Conservation (phyloP, 2,329 filamentous ascomycete genomes). For the Apiospora malaysiana region DNA sequence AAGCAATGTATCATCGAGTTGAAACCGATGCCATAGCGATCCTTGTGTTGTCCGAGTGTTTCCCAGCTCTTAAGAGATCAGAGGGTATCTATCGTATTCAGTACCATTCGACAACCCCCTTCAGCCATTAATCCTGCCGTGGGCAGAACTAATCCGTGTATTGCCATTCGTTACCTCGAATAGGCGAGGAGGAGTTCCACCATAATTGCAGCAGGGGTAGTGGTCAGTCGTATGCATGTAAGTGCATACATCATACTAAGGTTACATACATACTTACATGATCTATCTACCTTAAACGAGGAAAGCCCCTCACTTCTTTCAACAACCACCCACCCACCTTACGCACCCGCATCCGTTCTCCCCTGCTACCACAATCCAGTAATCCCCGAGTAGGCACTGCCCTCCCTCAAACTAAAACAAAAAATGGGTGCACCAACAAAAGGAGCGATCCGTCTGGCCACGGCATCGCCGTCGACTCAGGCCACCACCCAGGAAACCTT, state of each 20-base stretch:
- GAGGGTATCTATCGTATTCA: neutral
- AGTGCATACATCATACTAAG: slow-evolving; percentile 14
- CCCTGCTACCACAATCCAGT: neutral
- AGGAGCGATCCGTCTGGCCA: slow-evolving; percentile 56
- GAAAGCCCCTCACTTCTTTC: neutral
- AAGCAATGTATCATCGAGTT: neutral
- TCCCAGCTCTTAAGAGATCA: neutral
- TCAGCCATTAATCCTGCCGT: neutral
- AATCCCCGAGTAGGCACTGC: no score
- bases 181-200: neutral
- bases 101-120: neutral
- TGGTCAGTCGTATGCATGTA: neutral
- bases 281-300: slow-evolving; percentile 1
- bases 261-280: slow-evolving; percentile 1
- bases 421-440: slow-evolving; percentile 17
- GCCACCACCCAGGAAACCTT: slow-evolving; percentile 66
- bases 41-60: neutral
- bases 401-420: neutral
- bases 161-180: neutral
- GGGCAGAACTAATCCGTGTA: neutral
- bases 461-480: slow-evolving; percentile 60
- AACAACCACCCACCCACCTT: neutral
- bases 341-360: neutral
- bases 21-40: neutral
- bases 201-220: neutral